Evolutionary conservation across 805 yeast genomes (phyloP).

Genomic region (Teunomyces kruisii): DNA sequence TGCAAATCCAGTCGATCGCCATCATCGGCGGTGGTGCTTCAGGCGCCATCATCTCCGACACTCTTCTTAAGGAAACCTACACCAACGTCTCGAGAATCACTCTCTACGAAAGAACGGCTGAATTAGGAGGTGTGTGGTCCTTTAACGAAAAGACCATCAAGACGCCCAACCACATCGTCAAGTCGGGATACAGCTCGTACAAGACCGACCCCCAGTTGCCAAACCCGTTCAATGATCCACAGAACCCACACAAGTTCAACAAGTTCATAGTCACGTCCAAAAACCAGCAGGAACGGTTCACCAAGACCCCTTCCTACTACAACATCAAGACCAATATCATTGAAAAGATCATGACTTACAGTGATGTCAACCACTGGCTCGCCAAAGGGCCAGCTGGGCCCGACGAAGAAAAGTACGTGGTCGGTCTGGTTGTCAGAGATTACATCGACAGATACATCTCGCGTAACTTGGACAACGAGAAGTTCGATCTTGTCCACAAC

Average conservation of each 20-base stretch:
- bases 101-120: constrained; percentile 40
- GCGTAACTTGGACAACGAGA: constrained; percentile 17
- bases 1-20: constrained; percentile 31
- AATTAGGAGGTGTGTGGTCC: constrained; percentile 47
- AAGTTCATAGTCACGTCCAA: constrained; percentile 10
- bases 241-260: constrained; percentile 3
- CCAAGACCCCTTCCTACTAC: constrained; percentile 28
- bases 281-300: constrained; percentile 26
- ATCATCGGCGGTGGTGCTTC: constrained; percentile 55
- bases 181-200: constrained; percentile 19
- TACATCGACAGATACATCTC: constrained; percentile 30
- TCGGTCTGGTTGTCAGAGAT: constrained; percentile 22
- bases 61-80: constrained; percentile 30
- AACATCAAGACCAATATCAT: constrained; percentile 39
- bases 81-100: constrained; percentile 29
- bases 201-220: constrained; percentile 29
- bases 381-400: constrained; percentile 17
- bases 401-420: constrained; percentile 24
- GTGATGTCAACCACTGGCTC: constrained; percentile 40
- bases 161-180: constrained; percentile 19
- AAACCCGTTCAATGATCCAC: constrained; percentile 21
- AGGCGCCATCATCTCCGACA: constrained; percentile 44
- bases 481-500: constrained; percentile 21
- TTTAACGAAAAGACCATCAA: constrained; percentile 22
- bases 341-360: constrained; percentile 46